Evolutionary conservation across 345 rosid species (phyloP), one percentile per base, ranked within the genome.

Genomic region (Hypericum androsaemum): DNA sequence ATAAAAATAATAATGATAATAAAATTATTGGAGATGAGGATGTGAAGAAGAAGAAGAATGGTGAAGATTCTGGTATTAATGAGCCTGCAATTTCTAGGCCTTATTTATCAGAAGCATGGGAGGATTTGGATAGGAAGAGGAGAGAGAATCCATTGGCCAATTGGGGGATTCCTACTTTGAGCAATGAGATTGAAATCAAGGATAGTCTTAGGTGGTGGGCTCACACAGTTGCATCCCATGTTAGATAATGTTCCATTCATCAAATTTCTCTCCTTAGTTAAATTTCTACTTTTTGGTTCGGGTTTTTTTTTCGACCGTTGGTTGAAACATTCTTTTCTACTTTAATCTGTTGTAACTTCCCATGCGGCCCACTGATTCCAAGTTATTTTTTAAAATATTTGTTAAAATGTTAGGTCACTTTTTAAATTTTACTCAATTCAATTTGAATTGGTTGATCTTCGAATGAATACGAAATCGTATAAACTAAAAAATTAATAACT

Each of bases 41-140:
- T n/a, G n/a, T n/a, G n/a, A n/a, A 10, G 71, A 60, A 3, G 61
- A 35, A 10, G 71, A 72, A 46, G 71, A 60, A 38, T 10, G 69
- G 10, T 52, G 42, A 9, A 15, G 7, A 2, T 44, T n/a, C n/a
- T n/a, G 50, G 41, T 15, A 58, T 16, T 22, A 61, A 71, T 12
- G 61, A 68, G 14, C 12, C 56, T 7, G 53, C 35, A 45, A 64
- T 79, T 54, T 39, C 69, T 5, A 83, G 95, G 64, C 89, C 97
- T 17, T 89, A 89, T 60, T 71, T 89, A 9, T 86, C 89, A 3
- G 95, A 86, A 71, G 80, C 94, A n/a, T 89, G 97, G 97, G 88
- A 74, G 10, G 69, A 43, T 62, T 45, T 44, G 59, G 78, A 74
- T 10, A 64, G 54, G 67, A 59, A 42, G 12, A 71, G 46, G 65